Conservation (phyloP, 495 filamentous ascomycete species). For the Oidiodendron maius region DNA sequence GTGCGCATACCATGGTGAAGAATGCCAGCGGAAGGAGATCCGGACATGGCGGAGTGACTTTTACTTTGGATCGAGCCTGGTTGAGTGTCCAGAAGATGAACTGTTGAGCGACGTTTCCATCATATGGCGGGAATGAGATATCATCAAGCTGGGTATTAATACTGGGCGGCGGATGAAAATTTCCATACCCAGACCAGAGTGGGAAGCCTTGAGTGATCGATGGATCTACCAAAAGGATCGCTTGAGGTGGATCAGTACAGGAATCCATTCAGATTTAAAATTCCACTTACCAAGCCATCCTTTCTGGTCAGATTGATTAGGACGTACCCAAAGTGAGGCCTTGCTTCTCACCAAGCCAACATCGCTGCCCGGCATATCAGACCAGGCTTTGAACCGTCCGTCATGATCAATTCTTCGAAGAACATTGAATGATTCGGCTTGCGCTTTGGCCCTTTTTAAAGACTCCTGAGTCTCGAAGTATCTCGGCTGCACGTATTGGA, state of each 20-base stretch:
- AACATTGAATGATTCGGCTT: conserved; percentile 10
- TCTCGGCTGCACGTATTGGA: conserved; percentile 8
- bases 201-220: conserved; percentile 10
- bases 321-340: conserved; percentile 8
- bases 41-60: conserved; percentile 2
- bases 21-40: conserved; percentile 19
- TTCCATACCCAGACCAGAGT: conserved; percentile 13
- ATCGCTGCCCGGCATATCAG: conserved; percentile 6
- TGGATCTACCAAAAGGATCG: conserved; percentile 16
- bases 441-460: conserved; percentile 1
- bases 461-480: conserved; percentile 8
- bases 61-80: conserved; percentile 22
- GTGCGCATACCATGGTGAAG: conserved; percentile 26
- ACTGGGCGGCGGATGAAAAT: conserved; percentile 10
- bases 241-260: neutral
- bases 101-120: conserved; percentile 3
- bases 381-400: neutral
- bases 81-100: conserved; percentile 10
- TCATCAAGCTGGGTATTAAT: conserved; percentile 1
- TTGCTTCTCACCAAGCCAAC: conserved; percentile 12
- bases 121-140: conserved; percentile 3
- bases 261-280: neutral
- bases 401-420: conserved; percentile 9
- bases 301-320: conserved; percentile 2
- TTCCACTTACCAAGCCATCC: conserved; percentile 7